These are phyloP conservation scores for Dipodascopsis uninucleata DNA, from an alignment of 805 yeast species.

Conservation along the genomic window DNA sequence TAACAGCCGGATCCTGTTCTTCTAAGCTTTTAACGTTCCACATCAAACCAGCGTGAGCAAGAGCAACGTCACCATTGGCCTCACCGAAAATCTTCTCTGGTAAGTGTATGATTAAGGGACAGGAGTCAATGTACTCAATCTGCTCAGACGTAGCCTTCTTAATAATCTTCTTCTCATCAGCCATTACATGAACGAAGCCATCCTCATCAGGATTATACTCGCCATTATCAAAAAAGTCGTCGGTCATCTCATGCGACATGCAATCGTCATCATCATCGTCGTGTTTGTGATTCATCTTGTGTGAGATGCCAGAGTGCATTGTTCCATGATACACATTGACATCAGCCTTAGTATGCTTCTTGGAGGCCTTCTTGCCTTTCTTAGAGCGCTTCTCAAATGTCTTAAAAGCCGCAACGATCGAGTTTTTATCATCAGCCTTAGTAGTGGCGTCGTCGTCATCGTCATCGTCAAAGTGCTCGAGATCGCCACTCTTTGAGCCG, in stretches of 20 bases:
- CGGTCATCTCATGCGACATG: constrained; percentile 24
- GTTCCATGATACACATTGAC: not conserved
- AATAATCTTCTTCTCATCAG: constrained; percentile 27
- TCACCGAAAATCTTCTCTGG: constrained; percentile 49
- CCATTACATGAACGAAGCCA: constrained; percentile 22
- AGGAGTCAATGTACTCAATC: constrained; percentile 53
- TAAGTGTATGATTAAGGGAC: constrained; percentile 60
- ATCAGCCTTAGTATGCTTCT: not conserved
- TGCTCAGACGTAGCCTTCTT: constrained; percentile 52
- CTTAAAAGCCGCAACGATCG: not conserved
- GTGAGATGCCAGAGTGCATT: not conserved
- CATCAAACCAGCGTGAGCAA: constrained; percentile 79
- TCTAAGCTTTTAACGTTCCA: constrained; percentile 54
- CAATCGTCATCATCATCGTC: constrained; percentile 26
- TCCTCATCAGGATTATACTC: constrained; percentile 20
- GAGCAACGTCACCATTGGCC: constrained; percentile 46
- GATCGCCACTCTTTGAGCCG: constrained; percentile 30
- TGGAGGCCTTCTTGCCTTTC: constrained; percentile 1
- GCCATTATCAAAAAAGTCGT: constrained; percentile 25
- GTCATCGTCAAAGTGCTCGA: constrained; percentile 30
- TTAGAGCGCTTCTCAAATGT: not conserved
- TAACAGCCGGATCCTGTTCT: constrained; percentile 59
- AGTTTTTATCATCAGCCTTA: not conserved
- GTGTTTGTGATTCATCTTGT: not conserved
- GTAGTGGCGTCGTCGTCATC: constrained; percentile 23